Percentiles rank a stretch among this genome's conserved stretches.
phyloP scores from a whole-genome alignment of 2,329 filamentous ascomycete species.

The Whalleya microplaca region DNA sequence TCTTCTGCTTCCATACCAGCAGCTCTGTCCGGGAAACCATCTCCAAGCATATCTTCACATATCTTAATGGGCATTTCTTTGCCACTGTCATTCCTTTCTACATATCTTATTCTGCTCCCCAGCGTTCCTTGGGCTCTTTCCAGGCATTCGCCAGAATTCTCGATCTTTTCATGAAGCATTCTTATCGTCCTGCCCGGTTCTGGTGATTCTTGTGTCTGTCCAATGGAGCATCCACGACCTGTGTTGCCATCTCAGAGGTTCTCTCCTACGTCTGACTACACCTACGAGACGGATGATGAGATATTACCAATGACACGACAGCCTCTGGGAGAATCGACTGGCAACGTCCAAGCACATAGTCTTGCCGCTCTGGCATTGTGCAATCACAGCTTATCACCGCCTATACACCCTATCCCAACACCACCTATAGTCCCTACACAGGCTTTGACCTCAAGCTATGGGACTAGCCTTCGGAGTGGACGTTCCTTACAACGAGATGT shows the following conservation, averaged over 20 bases:
- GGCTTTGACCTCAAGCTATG: slow-evolving; percentile 54
- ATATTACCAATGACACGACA: slow-evolving; percentile 42
- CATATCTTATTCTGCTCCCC: slow-evolving; percentile 40
- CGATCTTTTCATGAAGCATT: slow-evolving; percentile 38
- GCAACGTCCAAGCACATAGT: slow-evolving; percentile 52
- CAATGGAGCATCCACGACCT: slow-evolving; percentile 48
- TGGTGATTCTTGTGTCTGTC: slow-evolving; percentile 25
- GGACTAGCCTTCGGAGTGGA: slow-evolving; percentile 38
- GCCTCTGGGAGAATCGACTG: slow-evolving; percentile 56
- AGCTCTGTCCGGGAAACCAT: slow-evolving; percentile 27
- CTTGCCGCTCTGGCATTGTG: slow-evolving; percentile 46
- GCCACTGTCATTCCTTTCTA: slow-evolving; percentile 43
- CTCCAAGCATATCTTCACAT: slow-evolving; percentile 23
- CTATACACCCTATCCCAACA: slow-evolving; percentile 44
- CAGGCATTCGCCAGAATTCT: slow-evolving; percentile 40
- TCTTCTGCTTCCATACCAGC: slow-evolving; percentile 39
- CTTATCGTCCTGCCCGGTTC: slow-evolving; percentile 26
- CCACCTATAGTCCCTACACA: slow-evolving; percentile 55
- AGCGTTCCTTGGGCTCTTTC: slow-evolving; percentile 38
- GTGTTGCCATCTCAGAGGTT: slow-evolving; percentile 57
- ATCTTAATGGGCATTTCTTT: slow-evolving; percentile 37
- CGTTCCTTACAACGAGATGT: slow-evolving; percentile 40
- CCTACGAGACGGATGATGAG: slow-evolving; percentile 49
- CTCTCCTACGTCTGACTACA: slow-evolving; percentile 49
- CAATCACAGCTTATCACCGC: slow-evolving; percentile 49